These are phyloP conservation scores for Byssochlamys sp. DNA, from an alignment of 2,329 filamentous ascomycete genomes.

Conservation along the genomic window DNA sequence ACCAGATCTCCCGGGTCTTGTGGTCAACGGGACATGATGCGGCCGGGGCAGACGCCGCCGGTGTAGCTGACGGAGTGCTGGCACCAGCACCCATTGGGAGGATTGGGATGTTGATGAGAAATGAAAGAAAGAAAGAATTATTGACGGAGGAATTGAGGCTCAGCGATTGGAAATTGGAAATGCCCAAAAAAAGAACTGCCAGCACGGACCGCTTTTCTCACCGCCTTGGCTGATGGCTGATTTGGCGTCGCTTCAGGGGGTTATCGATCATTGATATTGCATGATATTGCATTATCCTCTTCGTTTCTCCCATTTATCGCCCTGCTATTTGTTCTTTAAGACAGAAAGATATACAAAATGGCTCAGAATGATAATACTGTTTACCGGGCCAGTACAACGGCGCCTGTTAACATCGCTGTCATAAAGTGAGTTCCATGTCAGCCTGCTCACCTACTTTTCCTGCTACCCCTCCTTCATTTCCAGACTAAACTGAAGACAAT, in stretches of 20 bases:
- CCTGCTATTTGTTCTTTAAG: neutral
- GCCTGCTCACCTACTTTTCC: constrained; percentile 13
- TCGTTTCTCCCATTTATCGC: neutral
- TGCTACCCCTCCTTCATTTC: constrained; percentile 7
- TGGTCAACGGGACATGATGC: constrained; percentile 77
- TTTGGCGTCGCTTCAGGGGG: constrained; percentile 1
- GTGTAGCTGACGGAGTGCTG: constrained; percentile 22
- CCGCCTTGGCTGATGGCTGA: constrained; percentile 13
- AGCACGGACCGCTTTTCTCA: constrained; percentile 6
- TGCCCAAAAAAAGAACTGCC: neutral
- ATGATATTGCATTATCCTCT: neutral
- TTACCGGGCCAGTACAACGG: constrained; percentile 88
- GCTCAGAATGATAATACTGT: constrained; percentile 41
- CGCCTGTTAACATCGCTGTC: constrained; percentile 94
- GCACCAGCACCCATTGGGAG: constrained; percentile 28
- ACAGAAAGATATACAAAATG: constrained; percentile 16
- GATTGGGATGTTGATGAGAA: constrained; percentile 7
- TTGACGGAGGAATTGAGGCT: neutral
- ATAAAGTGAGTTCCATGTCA: constrained; percentile 59
- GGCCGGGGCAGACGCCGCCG: constrained; percentile 17
- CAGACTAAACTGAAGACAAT: constrained; percentile 3
- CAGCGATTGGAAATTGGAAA: neutral
- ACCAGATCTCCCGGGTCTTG: constrained; percentile 78
- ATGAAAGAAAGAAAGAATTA: neutral
- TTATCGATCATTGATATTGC: too few relatives aligned